phyloP scores from a whole-genome alignment of 169 alveolate genomes.

The Plasmodium gaboni region DNA sequence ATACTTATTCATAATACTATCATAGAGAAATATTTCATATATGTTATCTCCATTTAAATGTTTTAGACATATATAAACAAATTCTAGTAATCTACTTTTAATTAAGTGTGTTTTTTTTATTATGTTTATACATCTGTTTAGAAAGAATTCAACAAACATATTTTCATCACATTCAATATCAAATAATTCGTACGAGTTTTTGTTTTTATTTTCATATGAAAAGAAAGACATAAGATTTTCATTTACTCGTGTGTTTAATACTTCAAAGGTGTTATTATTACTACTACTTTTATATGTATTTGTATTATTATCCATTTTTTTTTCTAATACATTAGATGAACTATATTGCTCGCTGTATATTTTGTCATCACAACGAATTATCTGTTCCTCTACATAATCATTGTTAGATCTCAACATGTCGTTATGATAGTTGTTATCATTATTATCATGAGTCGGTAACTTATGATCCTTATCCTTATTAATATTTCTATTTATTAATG shows the following conservation, averaged over 20 bases:
- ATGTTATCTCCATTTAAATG: conserved; percentile 32
- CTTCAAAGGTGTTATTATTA: not conserved
- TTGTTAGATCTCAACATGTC: not conserved
- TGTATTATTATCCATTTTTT: not conserved
- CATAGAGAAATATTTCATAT: conserved; percentile 32
- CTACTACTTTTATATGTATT: not conserved
- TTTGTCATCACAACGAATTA: too few relatives aligned
- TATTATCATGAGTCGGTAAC: not conserved
- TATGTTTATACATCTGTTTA: conserved; percentile 30
- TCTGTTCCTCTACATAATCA: too few relatives aligned
- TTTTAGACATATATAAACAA: conserved; percentile 37
- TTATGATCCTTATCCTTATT: not conserved
- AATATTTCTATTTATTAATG: not conserved
- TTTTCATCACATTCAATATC: conserved; percentile 28
- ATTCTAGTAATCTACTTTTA: conserved; percentile 51
- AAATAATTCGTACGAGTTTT: not conserved
- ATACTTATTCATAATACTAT: conserved; percentile 6
- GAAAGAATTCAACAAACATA: conserved; percentile 43
- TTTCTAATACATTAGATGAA: not conserved
- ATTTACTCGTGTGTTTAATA: not conserved
- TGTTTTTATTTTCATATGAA: not conserved
- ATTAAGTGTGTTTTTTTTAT: conserved; percentile 58
- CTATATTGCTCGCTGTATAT: too few relatives aligned
- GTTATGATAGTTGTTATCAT: not conserved
- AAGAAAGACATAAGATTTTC: not conserved